Evolutionary conservation across 768 basidiomycete genomes (phyloP), one percentile per base, ranked within the genome.

Genomic region (Clitopilus hobsonii): DNA sequence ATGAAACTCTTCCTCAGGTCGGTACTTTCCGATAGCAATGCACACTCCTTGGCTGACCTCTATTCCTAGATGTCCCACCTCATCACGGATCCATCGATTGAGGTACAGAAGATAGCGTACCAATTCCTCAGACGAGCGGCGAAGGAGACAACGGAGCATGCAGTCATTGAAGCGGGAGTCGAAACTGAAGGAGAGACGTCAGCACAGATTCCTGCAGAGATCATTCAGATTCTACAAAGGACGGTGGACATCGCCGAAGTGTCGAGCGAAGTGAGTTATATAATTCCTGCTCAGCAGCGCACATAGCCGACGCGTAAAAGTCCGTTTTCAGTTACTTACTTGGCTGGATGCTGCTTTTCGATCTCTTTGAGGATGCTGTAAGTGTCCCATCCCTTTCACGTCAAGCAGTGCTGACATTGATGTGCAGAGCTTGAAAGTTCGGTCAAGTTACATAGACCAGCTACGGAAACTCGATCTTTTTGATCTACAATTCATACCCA

Each of bases 311-410:
- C 26, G 13, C 6, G 10, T 16, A 13, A 5, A 10, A 77, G 76
- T 75, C 73, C 49, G 64, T 80, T 1, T 84, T 90, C 57, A 84
- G 86, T 3, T 81, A 83, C 58, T 71, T 97, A n/a, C 78, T 97
- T 7, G 82, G 80, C 1, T 97, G 94, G 94, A 90, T 95, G 86
- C 71, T 92, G n/a, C 66, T 86, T 1, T 87, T 97, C 58, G 91
- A 94, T 63, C 74, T 89, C 18, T 97, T 97, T 69, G 73, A 75
- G 23, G 85, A 91, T 66, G 88, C 92, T 7, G 94, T 95, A 66
- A 58, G 91, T 76, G 38, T 53, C 30, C 38, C 52, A 5, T 22
- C 20, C 2, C 18, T 26, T 30, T 22, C 24, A 10, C 7, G 30
- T 8, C 8, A 7, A 14, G 13, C 14, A 3, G n/a, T 38, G 54